Evolutionary conservation across 2,329 filamentous ascomycete species (phyloP).

Genomic region (Cladophialophora bantiana): DNA sequence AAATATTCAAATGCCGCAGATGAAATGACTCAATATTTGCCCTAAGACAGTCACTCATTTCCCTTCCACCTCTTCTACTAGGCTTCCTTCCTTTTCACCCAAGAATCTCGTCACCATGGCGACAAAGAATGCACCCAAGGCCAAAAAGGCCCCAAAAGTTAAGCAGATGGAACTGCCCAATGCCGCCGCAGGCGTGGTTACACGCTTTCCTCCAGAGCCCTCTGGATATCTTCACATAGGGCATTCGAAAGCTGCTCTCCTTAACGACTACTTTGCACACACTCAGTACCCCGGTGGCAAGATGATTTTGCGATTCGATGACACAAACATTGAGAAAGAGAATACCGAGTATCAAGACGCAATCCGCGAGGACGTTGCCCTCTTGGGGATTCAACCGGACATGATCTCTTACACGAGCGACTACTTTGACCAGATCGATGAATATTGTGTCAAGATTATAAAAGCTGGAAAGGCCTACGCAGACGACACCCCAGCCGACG

Average conservation of each 20-base stretch:
- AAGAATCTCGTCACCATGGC: slow-evolving; percentile 27
- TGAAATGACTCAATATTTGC: slow-evolving; percentile 21
- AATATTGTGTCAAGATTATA: slow-evolving; percentile 83
- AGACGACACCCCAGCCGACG: slow-evolving; percentile 90
- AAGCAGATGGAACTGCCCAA: slow-evolving; percentile 44
- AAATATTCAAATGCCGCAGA: slow-evolving; percentile 23
- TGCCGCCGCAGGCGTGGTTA: slow-evolving; percentile 45
- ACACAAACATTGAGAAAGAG: slow-evolving; percentile 97
- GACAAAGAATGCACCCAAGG: slow-evolving; percentile 33
- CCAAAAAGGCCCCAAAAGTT: slow-evolving; percentile 41
- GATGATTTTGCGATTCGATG: slow-evolving; percentile 90
- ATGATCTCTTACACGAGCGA: slow-evolving; percentile 88
- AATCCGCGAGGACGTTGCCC: slow-evolving; percentile 86
- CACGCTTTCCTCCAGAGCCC: slow-evolving; percentile 48
- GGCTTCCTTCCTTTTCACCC: slow-evolving; percentile 3
- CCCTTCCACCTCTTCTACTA: slow-evolving; percentile 4
- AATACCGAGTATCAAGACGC: slow-evolving; percentile 95
- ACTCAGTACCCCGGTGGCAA: slow-evolving; percentile 63
- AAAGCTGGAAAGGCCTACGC: slow-evolving; percentile 88
- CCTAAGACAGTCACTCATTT: slow-evolving; percentile 12
- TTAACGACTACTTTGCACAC: slow-evolving; percentile 46
- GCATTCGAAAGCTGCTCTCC: slow-evolving; percentile 45
- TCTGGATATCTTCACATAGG: slow-evolving; percentile 49
- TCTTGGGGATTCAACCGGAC: slow-evolving; percentile 93
- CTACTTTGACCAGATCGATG: slow-evolving; percentile 92